These are phyloP conservation scores for Talaromyces ruber DNA, from an alignment of 495 filamentous ascomycete species.

Conservation along the genomic window DNA sequence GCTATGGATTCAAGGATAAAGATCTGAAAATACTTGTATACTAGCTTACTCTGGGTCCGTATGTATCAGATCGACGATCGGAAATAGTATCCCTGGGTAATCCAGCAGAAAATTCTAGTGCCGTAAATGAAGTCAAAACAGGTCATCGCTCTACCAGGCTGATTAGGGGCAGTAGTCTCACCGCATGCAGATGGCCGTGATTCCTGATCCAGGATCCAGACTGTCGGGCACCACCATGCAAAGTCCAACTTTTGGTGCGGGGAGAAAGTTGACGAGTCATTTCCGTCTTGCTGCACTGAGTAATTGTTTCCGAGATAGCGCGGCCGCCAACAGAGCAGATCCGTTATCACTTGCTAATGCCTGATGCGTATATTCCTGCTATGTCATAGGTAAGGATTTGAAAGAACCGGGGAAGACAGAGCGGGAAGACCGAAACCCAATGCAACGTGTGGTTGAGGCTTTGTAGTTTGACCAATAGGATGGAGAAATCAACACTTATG, in stretches of 20 bases:
- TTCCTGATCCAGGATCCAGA: neutral
- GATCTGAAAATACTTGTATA: conserved; percentile 32
- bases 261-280: neutral
- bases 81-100: neutral
- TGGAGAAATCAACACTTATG: too few species aligned
- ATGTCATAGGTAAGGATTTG: too few species aligned
- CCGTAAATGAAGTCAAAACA: neutral
- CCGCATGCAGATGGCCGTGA: neutral
- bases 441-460: neutral
- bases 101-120: neutral
- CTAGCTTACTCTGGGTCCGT: conserved; percentile 4
- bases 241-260: too few species aligned
- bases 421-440: neutral
- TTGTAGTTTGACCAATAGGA: neutral
- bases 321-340: neutral
- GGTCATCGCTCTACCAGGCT: neutral
- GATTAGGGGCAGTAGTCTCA: too few species aligned
- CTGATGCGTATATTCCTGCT: too few species aligned
- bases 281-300: neutral
- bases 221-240: neutral
- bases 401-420: neutral
- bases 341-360: neutral
- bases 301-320: neutral
- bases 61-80: neutral
- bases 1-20: conserved; percentile 43